Conservation (phyloP, 768 basidiomycete genomes). For the Phylloporus sp. region DNA sequence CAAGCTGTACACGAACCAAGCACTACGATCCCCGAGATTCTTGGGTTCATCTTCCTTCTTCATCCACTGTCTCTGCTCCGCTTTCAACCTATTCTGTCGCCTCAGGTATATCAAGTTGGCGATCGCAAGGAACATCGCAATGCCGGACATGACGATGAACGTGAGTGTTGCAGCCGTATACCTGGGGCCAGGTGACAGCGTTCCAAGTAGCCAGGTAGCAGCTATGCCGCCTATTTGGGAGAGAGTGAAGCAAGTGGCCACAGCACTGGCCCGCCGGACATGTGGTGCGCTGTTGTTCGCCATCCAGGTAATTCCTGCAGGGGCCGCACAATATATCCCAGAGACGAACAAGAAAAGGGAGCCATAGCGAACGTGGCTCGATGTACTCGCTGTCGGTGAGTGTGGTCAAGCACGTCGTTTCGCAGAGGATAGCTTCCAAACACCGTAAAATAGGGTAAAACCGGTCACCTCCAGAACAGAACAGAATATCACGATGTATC, state of each 20-base stretch:
- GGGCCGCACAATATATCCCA: conserved; percentile 38
- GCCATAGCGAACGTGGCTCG: conserved; percentile 44
- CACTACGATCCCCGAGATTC: conserved; percentile 45
- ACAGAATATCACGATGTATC: conserved; percentile 40
- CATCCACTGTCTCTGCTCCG: conserved; percentile 26
- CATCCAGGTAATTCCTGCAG: too few species aligned
- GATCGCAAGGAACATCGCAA: too few species aligned
- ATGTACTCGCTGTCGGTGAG: conserved; percentile 16
- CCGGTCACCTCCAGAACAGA: conserved; percentile 43
- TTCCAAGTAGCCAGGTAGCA: too few species aligned
- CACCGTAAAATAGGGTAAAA: conserved; percentile 51
- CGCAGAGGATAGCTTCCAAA: conserved; percentile 3
- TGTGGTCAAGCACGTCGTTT: not conserved
- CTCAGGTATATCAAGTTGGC: too few species aligned
- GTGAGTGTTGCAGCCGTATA: too few species aligned
- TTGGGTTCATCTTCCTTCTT: conserved; percentile 33
- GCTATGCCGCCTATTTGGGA: too few species aligned
- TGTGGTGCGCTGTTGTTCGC: too few species aligned
- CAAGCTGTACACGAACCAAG: conserved; percentile 50
- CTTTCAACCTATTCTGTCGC: too few species aligned
- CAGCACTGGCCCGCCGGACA: too few species aligned
- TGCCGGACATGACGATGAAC: too few species aligned
- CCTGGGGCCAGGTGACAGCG: too few species aligned
- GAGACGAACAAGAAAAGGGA: conserved; percentile 54
- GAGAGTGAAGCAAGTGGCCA: too few species aligned